Conservation (phyloP, 2,329 filamentous ascomycete genomes). For the Phaeoacremonium minimum region DNA sequence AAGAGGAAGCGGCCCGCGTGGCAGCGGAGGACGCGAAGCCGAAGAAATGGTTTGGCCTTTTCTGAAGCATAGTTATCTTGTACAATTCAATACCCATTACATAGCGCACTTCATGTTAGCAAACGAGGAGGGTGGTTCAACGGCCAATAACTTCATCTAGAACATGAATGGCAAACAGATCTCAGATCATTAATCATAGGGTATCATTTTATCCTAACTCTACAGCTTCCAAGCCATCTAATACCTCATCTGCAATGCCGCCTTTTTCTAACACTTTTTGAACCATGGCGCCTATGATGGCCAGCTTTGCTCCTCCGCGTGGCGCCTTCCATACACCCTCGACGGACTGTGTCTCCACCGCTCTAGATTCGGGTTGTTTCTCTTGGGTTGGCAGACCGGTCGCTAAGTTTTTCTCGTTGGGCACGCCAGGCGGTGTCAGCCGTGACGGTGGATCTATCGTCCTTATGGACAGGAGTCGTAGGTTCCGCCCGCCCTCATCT, state of each 20-base stretch:
- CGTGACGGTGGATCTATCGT: slow-evolving; percentile 73
- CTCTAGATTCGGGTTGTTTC: slow-evolving; percentile 33
- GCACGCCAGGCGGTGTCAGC: slow-evolving; percentile 66
- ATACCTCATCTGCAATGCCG: slow-evolving; percentile 80
- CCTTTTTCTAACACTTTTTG: slow-evolving; percentile 71
- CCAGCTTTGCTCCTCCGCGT: slow-evolving; percentile 75
- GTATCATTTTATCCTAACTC: slow-evolving; percentile 51
- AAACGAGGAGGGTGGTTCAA: not conserved
- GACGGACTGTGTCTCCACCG: slow-evolving; percentile 48
- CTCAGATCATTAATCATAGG: too few species aligned
- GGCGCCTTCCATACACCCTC: slow-evolving; percentile 85
- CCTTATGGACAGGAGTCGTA: slow-evolving; percentile 64
- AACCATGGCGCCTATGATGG: slow-evolving; percentile 68
- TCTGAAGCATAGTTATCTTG: slow-evolving; percentile 68
- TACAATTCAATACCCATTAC: slow-evolving; percentile 6
- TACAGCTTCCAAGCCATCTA: slow-evolving; percentile 75
- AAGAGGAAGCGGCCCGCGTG: slow-evolving; percentile 27
- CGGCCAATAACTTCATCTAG: not conserved
- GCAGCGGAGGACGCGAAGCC: slow-evolving; percentile 29
- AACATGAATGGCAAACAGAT: too few species aligned
- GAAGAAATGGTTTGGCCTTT: slow-evolving; percentile 70
- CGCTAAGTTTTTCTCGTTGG: slow-evolving; percentile 58
- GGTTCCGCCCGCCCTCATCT: slow-evolving; percentile 23
- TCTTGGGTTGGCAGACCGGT: slow-evolving; percentile 30
- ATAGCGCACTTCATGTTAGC: too few species aligned